phyloP scores from a whole-genome alignment of 2,329 filamentous ascomycete genomes.

The Hymenoscyphus fraxineus region DNA sequence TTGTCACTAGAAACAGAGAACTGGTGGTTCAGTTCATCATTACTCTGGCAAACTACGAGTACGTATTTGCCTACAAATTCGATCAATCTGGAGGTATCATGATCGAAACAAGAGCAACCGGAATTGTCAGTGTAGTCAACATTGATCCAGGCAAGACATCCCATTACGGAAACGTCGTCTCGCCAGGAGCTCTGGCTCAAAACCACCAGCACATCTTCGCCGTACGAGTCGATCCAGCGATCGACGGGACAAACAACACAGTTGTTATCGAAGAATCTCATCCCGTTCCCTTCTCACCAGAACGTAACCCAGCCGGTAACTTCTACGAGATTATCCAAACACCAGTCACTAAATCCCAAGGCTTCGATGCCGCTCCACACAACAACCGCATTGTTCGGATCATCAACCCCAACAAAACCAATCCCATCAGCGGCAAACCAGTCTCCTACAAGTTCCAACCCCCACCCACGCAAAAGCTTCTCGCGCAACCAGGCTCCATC shows the following conservation, averaged over 20 bases:
- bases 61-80: slow-evolving; percentile 62
- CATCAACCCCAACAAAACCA: slow-evolving; percentile 72
- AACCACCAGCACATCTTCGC: slow-evolving; percentile 59
- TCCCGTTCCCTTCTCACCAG: slow-evolving; percentile 40
- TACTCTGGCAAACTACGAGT: slow-evolving; percentile 69
- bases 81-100: slow-evolving; percentile 59
- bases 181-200: slow-evolving; percentile 54
- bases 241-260: slow-evolving; percentile 52
- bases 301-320: slow-evolving; percentile 51
- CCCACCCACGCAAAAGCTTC: slow-evolving; percentile 71
- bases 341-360: slow-evolving; percentile 39
- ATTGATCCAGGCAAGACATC: slow-evolving; percentile 51
- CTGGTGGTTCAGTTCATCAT: slow-evolving; percentile 66
- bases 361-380: slow-evolving; percentile 43
- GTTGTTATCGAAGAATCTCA: slow-evolving; percentile 52
- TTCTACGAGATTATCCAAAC: slow-evolving; percentile 46
- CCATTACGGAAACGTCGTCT: slow-evolving; percentile 58
- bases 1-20: slow-evolving; percentile 58
- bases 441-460: slow-evolving; percentile 84
- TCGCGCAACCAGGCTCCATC: slow-evolving; percentile 76
- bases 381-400: slow-evolving; percentile 78
- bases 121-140: slow-evolving; percentile 54
- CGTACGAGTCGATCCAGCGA: slow-evolving; percentile 52
- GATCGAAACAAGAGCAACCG: slow-evolving; percentile 61
- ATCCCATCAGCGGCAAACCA: slow-evolving; percentile 79